These are phyloP conservation scores for Penicillium salamii DNA, from an alignment of 495 filamentous ascomycete genomes.

Conservation along the genomic window DNA sequence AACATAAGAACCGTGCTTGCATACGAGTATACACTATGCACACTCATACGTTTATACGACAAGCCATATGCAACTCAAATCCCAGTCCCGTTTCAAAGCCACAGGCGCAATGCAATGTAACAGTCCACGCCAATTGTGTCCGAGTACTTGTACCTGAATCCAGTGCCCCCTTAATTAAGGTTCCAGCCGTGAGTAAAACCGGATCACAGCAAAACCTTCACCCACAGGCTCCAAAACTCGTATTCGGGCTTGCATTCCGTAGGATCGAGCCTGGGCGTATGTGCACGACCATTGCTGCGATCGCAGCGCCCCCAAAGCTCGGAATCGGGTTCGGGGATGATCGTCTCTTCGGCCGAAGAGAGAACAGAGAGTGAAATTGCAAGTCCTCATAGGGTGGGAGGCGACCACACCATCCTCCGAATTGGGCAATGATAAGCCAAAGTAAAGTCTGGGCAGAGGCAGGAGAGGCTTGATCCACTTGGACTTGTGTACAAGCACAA, in stretches of 20 bases:
- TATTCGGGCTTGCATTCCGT: slow-evolving; percentile 11
- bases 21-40: neutral
- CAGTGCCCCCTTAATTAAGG: neutral
- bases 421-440: neutral
- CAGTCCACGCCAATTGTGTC: neutral
- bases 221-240: slow-evolving; percentile 4
- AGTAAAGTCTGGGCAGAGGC: no score
- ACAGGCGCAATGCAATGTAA: neutral
- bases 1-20: neutral
- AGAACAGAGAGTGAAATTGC: neutral
- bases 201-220: no score
- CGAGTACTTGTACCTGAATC: neutral
- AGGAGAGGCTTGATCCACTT: neutral
- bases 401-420: neutral
- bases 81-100: neutral
- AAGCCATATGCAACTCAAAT: neutral
- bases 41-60: no score
- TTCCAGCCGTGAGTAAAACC: slow-evolving; percentile 1
- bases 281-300: slow-evolving; percentile 2
- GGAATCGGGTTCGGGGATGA: neutral
- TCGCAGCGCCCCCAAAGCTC: neutral
- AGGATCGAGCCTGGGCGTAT: slow-evolving; percentile 6
- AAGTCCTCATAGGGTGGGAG: neutral
- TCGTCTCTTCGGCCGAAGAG: neutral
- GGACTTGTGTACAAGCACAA: no score